Conservation (phyloP, 768 basidiomycete species). For the Lactarius deliciosus region DNA sequence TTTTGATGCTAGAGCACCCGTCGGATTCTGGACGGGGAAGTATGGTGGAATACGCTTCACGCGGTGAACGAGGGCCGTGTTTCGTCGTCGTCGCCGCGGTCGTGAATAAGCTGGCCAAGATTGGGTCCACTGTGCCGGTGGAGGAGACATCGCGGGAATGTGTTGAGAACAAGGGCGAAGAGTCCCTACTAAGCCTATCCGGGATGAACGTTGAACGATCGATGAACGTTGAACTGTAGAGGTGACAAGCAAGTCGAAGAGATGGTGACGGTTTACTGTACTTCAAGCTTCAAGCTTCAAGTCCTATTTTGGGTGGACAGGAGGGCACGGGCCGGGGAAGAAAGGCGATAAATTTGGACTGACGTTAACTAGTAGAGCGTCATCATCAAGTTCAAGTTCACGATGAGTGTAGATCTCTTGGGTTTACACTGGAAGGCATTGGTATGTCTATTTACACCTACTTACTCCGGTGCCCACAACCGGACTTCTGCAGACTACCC, state of each 20-base stretch:
- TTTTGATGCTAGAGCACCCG: conserved; percentile 88
- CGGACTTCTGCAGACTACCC: too few species aligned
- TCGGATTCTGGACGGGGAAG: conserved; percentile 91
- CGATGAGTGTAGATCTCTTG: too few species aligned
- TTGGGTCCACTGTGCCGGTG: conserved; percentile 36
- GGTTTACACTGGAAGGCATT: too few species aligned
- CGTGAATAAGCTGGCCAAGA: conserved; percentile 63
- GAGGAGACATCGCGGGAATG: not conserved
- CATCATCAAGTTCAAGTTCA: too few species aligned
- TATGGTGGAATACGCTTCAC: conserved; percentile 87
- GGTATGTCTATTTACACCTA: too few species aligned
- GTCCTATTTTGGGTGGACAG: too few species aligned
- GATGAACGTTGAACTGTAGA: conserved; percentile 3
- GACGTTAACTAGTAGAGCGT: too few species aligned
- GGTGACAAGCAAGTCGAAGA: not conserved
- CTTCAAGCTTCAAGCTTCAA: too few species aligned
- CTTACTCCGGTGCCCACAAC: too few species aligned
- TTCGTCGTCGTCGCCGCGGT: conserved; percentile 64
- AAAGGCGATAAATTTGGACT: too few species aligned
- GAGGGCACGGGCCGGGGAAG: too few species aligned
- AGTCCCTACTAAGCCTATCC: not conserved
- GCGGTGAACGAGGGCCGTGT: conserved; percentile 68
- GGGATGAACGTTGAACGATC: conserved; percentile 10
- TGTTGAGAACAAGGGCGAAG: not conserved
- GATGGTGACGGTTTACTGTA: too few species aligned